Conservation (phyloP, 1,284 basidiomycete species). For the Marasmius oreades region DNA sequence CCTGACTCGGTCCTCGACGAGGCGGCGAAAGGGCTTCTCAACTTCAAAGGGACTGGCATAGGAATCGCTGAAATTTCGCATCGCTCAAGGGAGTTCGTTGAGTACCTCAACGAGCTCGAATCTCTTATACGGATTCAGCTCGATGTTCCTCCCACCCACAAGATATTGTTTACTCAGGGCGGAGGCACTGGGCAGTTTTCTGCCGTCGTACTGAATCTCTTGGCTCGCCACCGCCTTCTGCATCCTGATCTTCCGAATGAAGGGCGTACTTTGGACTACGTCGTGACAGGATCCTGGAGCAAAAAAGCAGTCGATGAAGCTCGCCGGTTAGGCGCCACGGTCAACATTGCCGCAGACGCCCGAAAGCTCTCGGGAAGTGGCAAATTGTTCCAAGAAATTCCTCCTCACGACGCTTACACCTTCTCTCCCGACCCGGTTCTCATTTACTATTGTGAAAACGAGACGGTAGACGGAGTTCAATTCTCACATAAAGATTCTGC, state of each 20-base stretch:
- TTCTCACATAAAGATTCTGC: conserved; percentile 60
- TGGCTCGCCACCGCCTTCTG: conserved; percentile 73
- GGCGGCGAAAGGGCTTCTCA: conserved; percentile 75
- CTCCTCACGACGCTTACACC: conserved; percentile 68
- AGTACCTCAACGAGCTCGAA: conserved; percentile 68
- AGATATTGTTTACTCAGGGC: conserved; percentile 88
- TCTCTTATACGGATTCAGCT: conserved; percentile 72
- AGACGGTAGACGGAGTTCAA: conserved; percentile 96
- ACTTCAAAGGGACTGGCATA: conserved; percentile 87
- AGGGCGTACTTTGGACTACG: conserved; percentile 76
- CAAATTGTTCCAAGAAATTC: conserved; percentile 79
- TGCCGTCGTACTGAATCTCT: conserved; percentile 83
- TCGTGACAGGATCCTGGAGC: conserved; percentile 91
- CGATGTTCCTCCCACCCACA: conserved; percentile 78
- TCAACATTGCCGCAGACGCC: conserved; percentile 72
- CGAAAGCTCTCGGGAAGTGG: conserved; percentile 58
- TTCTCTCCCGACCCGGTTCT: conserved; percentile 82
- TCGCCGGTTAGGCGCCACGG: conserved; percentile 54
- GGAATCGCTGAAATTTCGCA: conserved; percentile 94
- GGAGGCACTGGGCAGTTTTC: conserved; percentile 91
- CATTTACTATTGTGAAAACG: conserved; percentile 99
- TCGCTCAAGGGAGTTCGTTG: conserved; percentile 84
- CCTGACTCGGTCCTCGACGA: conserved; percentile 81
- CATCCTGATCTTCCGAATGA: conserved; percentile 53
- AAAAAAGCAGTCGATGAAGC: conserved; percentile 85